Conservation (phyloP, 139 green algal genomes). For the Coccomyxa sp. region DNA sequence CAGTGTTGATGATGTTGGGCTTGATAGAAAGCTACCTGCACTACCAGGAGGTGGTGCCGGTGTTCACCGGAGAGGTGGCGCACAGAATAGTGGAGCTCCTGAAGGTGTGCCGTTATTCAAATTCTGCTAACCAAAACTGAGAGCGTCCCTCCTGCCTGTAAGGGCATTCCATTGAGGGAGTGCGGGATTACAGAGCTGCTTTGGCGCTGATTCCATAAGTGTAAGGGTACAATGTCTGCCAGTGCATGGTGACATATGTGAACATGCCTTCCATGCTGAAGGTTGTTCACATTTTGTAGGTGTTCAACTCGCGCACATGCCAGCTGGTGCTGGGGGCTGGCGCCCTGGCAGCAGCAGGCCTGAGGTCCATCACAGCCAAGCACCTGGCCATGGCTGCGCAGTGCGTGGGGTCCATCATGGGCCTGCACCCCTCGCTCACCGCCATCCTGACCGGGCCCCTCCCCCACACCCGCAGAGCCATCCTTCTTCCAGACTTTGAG, state of each 20-base stretch:
- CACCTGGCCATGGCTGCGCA: slow-evolving; percentile 78
- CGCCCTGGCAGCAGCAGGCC: slow-evolving; percentile 84
- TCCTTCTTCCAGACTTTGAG: slow-evolving; percentile 79
- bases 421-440: slow-evolving; percentile 48
- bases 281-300: too few relatives aligned
- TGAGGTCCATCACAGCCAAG: slow-evolving; percentile 92
- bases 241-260: too few relatives aligned
- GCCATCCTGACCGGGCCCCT: slow-evolving; percentile 42
- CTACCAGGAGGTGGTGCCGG: slow-evolving; percentile 32
- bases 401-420: slow-evolving; percentile 39
- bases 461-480: slow-evolving; percentile 29
- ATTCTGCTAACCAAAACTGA: too few relatives aligned
- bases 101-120: slow-evolving; percentile 44
- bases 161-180: too few relatives aligned
- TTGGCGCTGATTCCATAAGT: too few relatives aligned
- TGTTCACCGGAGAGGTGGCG: slow-evolving; percentile 51
- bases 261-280: too few relatives aligned
- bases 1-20: slow-evolving; percentile 60
- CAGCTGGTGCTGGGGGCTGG: slow-evolving; percentile 89
- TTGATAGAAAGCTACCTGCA: slow-evolving; percentile 54
- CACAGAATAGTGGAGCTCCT: slow-evolving; percentile 77
- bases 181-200: too few relatives aligned
- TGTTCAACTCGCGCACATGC: slow-evolving; percentile 84
- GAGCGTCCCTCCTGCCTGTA: background rate
- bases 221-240: too few relatives aligned